Percentiles rank a stretch among this genome's conserved stretches.
Evolutionary conservation across 805 yeast species (phyloP).

Genomic region (Ogataea chonburiensis): DNA sequence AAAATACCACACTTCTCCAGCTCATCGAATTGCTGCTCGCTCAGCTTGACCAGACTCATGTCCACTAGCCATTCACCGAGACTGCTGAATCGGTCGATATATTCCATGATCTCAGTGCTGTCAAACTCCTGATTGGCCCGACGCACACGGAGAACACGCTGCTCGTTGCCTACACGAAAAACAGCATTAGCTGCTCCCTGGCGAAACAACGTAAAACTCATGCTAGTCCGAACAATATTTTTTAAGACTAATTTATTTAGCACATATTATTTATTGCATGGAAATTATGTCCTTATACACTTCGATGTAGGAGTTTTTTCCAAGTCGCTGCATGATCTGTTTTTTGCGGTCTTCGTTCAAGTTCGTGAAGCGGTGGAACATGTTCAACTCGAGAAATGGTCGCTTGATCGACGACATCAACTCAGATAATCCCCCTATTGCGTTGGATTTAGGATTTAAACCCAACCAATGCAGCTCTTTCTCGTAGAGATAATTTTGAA

Average conservation of each 20-base stretch:
- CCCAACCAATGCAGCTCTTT: conserved; percentile 74
- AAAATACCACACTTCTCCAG: conserved; percentile 1
- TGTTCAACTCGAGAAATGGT: conserved; percentile 64
- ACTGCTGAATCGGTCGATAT: conserved; percentile 26
- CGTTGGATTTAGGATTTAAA: conserved; percentile 71
- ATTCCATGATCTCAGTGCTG: conserved; percentile 42
- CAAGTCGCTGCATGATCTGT: conserved; percentile 54
- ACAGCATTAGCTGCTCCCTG: conserved; percentile 52
- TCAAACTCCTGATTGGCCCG: conserved; percentile 36
- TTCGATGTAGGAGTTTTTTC: conserved; percentile 56
- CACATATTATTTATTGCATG: conserved; percentile 23
- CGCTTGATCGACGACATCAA: conserved; percentile 44
- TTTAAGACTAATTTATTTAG: too few species aligned
- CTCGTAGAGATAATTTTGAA: conserved; percentile 85
- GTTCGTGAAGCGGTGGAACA: conserved; percentile 51
- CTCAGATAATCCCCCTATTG: conserved; percentile 42
- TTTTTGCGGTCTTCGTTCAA: conserved; percentile 58
- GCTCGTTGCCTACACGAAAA: conserved; percentile 41
- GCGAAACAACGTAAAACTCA: conserved; percentile 26
- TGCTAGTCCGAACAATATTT: neutral
- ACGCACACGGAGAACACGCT: too few species aligned
- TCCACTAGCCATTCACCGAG: conserved; percentile 20
- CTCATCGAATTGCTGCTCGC: neutral
- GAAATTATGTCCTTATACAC: conserved; percentile 61
- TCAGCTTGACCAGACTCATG: conserved; percentile 16